Evolutionary conservation across 2,329 filamentous ascomycete genomes (phyloP), one percentile per base, ranked within the genome.

Genomic region (Diaporthe nobilis): DNA sequence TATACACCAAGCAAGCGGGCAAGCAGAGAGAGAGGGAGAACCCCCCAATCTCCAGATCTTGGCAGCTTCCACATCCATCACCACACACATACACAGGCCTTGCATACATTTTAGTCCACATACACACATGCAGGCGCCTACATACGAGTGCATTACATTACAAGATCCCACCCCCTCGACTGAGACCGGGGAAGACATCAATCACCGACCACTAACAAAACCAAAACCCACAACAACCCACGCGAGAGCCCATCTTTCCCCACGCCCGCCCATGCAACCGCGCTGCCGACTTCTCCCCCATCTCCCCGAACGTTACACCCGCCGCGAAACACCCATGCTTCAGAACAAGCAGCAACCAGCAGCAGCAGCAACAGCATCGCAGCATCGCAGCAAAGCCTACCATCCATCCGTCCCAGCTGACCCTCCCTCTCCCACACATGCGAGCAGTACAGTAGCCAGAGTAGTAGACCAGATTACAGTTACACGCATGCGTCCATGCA

Each of bases 241-340:
- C 31, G 31, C 31, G 31, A 25, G 49, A n/a, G 20, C 42, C 42
- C 13, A 17, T 20, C 34, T 34, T 15, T 17, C 42, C 44, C 20
- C 17, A 22, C 8, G 44, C 17, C 44, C 17, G 44, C 17, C 44
- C 12, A 39, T 39, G 37, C 37, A 39, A 12, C 37, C 37, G 37
- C 37, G 34, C 44, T 44, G 17, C 42, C 42, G 15, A 44, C 13
- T 44, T 20, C 42, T 44, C 42, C 17, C 42, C 55, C 55, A 34
- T 37, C 55, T 37, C 17, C 55, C 55, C 57, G 57, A 39, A 39
- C 57, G 57, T 60, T 60, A 60, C 57, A 60, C 57, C 34, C 57
- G 57, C 57, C 20, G 4, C 57, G 31, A 22, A 13, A 37, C 17
- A n/a, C 55, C 31, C 31, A 17, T 58, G 31, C 5, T 10, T 4